These are phyloP conservation scores for Xylaria sp. DNA, from an alignment of 2,329 filamentous ascomycete genomes.

Conservation along the genomic window DNA sequence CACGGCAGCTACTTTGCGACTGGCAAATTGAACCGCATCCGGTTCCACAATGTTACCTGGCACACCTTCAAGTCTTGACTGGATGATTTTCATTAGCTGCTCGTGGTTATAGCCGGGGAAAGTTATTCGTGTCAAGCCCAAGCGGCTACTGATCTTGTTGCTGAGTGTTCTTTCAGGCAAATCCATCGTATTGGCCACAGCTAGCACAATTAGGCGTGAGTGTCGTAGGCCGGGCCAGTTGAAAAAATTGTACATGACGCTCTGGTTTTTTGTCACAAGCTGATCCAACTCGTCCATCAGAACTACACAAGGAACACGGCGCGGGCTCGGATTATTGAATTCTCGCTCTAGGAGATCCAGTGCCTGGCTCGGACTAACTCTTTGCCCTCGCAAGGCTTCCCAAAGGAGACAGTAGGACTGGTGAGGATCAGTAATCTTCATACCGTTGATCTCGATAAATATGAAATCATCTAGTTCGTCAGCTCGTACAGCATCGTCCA, in stretches of 20 bases:
- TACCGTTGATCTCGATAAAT: slow-evolving; percentile 99
- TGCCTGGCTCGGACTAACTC: slow-evolving; percentile 91
- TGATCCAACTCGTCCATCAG: slow-evolving; percentile 99
- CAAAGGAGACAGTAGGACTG: slow-evolving; percentile 95
- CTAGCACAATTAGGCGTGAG: slow-evolving; percentile 92
- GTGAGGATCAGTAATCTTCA: slow-evolving; percentile 99
- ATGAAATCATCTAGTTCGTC: slow-evolving; percentile 99
- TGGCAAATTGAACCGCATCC: slow-evolving; percentile 95
- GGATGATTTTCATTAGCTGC: slow-evolving; percentile 96
- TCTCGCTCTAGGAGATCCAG: slow-evolving; percentile 91
- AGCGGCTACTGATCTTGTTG: slow-evolving; percentile 96
- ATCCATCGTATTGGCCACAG: slow-evolving; percentile 99
- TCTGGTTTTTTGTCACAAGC: slow-evolving; percentile 96
- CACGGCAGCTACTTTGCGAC: slow-evolving; percentile 94
- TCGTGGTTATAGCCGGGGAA: slow-evolving; percentile 98
- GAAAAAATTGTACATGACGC: slow-evolving; percentile 99
- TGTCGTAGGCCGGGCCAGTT: slow-evolving; percentile 96
- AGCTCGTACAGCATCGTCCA: slow-evolving; percentile 86
- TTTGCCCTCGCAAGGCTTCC: slow-evolving; percentile 94
- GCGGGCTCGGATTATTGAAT: slow-evolving; percentile 89
- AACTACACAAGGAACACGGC: slow-evolving; percentile 93
- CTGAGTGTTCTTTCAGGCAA: slow-evolving; percentile 93
- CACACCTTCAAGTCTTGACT: slow-evolving; percentile 89
- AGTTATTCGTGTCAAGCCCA: slow-evolving; percentile 91
- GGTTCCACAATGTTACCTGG: slow-evolving; percentile 89